A percentile compares a stretch with the other conserved stretches of the same genome.
phyloP scores from a whole-genome alignment of 495 filamentous ascomycete species.

The Diplogelasinospora grovesii region DNA sequence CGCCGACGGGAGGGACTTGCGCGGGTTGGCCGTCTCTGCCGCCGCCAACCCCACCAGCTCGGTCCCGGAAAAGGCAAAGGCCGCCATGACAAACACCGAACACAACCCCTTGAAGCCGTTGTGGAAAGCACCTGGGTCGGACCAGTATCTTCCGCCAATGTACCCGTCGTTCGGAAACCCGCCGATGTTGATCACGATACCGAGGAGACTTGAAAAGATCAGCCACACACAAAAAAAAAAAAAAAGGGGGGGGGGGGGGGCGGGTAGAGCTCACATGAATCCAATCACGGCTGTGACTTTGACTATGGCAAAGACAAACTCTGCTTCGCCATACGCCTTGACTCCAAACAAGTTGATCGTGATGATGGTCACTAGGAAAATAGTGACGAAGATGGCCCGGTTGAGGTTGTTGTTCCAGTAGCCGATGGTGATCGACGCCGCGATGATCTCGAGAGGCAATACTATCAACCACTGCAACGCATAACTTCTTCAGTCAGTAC shows the following conservation, averaged over 20 bases:
- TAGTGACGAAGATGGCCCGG: conserved; percentile 75
- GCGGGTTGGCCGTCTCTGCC: conserved; percentile 79
- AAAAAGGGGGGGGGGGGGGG: not conserved
- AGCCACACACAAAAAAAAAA: no score
- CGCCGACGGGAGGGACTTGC: conserved; percentile 78
- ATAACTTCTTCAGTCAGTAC: conserved; percentile 47
- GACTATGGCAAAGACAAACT: conserved; percentile 79
- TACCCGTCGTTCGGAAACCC: conserved; percentile 70
- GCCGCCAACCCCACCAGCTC: conserved; percentile 90
- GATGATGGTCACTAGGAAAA: conserved; percentile 71
- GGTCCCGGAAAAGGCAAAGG: conserved; percentile 88
- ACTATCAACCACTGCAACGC: conserved; percentile 89
- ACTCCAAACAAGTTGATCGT: conserved; percentile 82
- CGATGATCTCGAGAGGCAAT: conserved; percentile 83
- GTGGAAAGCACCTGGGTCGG: conserved; percentile 79
- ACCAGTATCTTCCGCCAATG: conserved; percentile 80
- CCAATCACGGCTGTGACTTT: conserved; percentile 84
- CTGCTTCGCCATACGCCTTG: conserved; percentile 82
- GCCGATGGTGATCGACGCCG: conserved; percentile 79
- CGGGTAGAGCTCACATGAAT: conserved; percentile 59
- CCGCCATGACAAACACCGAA: conserved; percentile 86
- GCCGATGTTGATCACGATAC: conserved; percentile 71
- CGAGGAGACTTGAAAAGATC: conserved; percentile 52
- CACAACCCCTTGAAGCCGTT: conserved; percentile 93
- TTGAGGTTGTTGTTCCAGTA: conserved; percentile 69